Conservation (phyloP, 257 asterid genomes). For the Forsythia suspensa region DNA sequence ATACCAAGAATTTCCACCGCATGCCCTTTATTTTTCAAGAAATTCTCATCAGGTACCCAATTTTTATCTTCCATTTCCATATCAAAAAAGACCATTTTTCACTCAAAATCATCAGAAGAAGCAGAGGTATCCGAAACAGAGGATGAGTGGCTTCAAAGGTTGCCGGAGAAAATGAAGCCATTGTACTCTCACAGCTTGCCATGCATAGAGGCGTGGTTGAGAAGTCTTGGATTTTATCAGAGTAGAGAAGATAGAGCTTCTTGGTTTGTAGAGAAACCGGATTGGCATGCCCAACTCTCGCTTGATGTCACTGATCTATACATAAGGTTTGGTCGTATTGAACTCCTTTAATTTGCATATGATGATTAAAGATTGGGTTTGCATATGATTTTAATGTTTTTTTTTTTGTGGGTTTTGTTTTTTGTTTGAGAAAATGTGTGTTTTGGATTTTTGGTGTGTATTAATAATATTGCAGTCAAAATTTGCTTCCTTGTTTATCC, state of each 20-base stretch:
- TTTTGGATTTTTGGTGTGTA: neutral
- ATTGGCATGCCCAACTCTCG: slow-evolving; percentile 86
- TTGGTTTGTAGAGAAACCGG: slow-evolving; percentile 83
- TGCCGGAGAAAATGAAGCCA: slow-evolving; percentile 87
- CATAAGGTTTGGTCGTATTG: slow-evolving; percentile 54
- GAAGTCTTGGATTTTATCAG: slow-evolving; percentile 72
- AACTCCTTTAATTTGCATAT: neutral
- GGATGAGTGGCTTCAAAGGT: slow-evolving; percentile 84
- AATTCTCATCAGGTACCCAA: slow-evolving; percentile 31
- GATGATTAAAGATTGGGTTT: neutral
- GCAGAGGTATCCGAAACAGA: slow-evolving; percentile 47
- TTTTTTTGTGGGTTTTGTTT: neutral
- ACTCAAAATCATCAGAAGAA: slow-evolving; percentile 52
- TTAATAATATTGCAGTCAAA: neutral
- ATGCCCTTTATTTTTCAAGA: slow-evolving; percentile 32
- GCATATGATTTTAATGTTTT: neutral
- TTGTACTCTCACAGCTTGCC: slow-evolving; percentile 94
- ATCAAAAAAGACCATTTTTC: slow-evolving; percentile 32
- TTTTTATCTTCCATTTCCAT: slow-evolving; percentile 25
- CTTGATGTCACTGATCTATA: slow-evolving; percentile 86
- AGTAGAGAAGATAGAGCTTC: slow-evolving; percentile 84
- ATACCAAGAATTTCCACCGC: slow-evolving; percentile 22
- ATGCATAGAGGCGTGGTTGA: slow-evolving; percentile 93
- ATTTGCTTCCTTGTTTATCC: neutral
- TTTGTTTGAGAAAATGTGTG: neutral